Base-by-base conservation (phyloP, 2,329 filamentous ascomycete species). In the Fusarium fracticaudum region DNA sequence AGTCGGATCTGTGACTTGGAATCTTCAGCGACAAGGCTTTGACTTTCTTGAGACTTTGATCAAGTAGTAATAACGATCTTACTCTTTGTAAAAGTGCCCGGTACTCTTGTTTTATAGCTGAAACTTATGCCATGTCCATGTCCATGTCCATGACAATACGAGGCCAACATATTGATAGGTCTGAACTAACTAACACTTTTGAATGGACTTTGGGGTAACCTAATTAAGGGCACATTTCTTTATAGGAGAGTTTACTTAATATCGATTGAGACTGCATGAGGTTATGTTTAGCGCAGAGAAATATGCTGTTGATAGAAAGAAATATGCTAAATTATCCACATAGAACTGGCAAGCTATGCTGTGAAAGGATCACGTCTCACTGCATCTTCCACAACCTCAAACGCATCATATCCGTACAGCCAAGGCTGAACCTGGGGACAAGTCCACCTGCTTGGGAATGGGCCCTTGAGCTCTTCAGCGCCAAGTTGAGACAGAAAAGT, bases 261-360 rank as follows among this genome's bases (percentile, higher is more conserved):
- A 17, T 35, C 33, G 33, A 35, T 35, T 35, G 15, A 17, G 33
- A 1, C 15, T 35, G 3, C 14, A 35, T 8, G 1, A 38, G 37
- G 18, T 2, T 38, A 38, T 38, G 18, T 18, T 4, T 18, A 35
- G 15, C 33, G 33, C 35, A 18, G 6, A 37, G 17, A 17, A 18
- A 18, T 37, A 18, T 37, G 9, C 35, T 37, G 2, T 18, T 37
- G 0, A 37, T 37, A 2, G 33, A 37, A 37, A 18, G 35, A 37
- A 17, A 37, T 37, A 37, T 37, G 33, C 33, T 35, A 1, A 35
- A 35, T 35, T 35, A 33, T 41, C 37, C 20, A n/a, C 15, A n/a
- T 5, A 17, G 8, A 0, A 2, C 22, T 31, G 8, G 0, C 4
- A 24, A 29, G 10, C 20, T 43, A 43, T 6, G 20, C 6, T 2